These are phyloP conservation scores for Dichotomocladium elegans DNA, from an alignment of 371 early-diverging fungal genomes.

Conservation along the genomic window DNA sequence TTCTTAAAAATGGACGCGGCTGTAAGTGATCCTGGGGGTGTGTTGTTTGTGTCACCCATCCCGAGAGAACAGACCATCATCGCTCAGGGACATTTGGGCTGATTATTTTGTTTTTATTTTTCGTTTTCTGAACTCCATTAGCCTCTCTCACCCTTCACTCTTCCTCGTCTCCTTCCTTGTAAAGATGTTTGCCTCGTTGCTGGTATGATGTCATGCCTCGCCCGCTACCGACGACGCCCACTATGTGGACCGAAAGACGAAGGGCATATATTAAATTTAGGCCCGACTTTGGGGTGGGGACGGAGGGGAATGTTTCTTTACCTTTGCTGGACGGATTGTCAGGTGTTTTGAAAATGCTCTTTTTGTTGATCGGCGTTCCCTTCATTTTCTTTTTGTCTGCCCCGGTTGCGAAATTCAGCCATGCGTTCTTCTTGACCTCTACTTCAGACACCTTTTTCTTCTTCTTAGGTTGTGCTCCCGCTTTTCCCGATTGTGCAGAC, in stretches of 20 bases:
- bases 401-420: conserved; percentile 73
- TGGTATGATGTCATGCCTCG: conserved; percentile 67
- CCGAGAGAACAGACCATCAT: not conserved
- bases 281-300: too few relatives aligned
- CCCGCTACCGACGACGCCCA: conserved; percentile 70
- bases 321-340: conserved; percentile 68
- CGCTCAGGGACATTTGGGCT: too few relatives aligned
- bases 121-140: too few relatives aligned
- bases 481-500: not conserved
- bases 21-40: too few relatives aligned
- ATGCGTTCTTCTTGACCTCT: conserved; percentile 71
- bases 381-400: conserved; percentile 37
- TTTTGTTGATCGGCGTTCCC: conserved; percentile 51
- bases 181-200: conserved; percentile 65
- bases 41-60: not conserved
- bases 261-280: too few relatives aligned
- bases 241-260: conserved; percentile 29
- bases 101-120: too few relatives aligned
- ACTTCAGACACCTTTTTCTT: conserved; percentile 61
- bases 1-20: not conserved
- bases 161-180: too few relatives aligned
- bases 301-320: too few relatives aligned
- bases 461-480: conserved; percentile 6
- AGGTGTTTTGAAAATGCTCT: conserved; percentile 69
- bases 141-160: too few relatives aligned